Conservation (phyloP, 352 stramenopile genomes). For the Phytophthora melonis region DNA sequence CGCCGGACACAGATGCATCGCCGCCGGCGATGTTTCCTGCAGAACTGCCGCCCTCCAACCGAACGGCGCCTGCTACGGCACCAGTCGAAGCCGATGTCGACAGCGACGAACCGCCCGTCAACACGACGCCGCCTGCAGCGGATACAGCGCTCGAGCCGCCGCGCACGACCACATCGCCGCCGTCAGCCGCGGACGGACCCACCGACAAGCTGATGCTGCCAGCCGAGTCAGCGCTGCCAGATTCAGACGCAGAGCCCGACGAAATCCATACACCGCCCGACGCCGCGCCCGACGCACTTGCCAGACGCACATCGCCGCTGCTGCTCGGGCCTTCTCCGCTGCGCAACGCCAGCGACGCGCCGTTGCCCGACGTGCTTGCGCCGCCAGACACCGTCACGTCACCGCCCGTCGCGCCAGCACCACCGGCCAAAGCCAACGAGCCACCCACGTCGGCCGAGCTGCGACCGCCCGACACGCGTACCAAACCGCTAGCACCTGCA, state of each 20-base stretch:
- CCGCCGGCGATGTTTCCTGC: slow-evolving; percentile 23
- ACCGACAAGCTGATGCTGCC: slow-evolving; percentile 24
- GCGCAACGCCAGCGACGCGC: slow-evolving; percentile 22
- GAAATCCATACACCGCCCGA: slow-evolving; percentile 29
- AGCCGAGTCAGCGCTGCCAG: slow-evolving; percentile 2
- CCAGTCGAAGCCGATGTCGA: not conserved
- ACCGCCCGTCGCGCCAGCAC: slow-evolving; percentile 25
- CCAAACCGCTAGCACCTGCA: slow-evolving; percentile 9
- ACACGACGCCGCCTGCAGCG: slow-evolving; percentile 19
- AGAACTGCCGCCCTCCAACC: slow-evolving; percentile 21
- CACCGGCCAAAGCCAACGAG: slow-evolving; percentile 23
- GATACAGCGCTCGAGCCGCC: not conserved
- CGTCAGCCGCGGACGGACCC: slow-evolving; percentile 19
- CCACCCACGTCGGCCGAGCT: slow-evolving; percentile 12
- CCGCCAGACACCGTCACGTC: slow-evolving; percentile 27
- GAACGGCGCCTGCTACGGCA: slow-evolving; percentile 8
- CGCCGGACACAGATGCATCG: slow-evolving; percentile 12
- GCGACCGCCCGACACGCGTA: slow-evolving; percentile 18
- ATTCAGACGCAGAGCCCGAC: slow-evolving; percentile 18
- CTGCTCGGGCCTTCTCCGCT: slow-evolving; percentile 32
- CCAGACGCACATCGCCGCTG: slow-evolving; percentile 30
- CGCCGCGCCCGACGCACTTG: slow-evolving; percentile 20
- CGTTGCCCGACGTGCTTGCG: slow-evolving; percentile 17
- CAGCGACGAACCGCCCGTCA: slow-evolving; percentile 27
- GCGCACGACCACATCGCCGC: slow-evolving; percentile 27